phyloP scores from a whole-genome alignment of 2,329 filamentous ascomycete species.

The Neobulgaria alba region DNA sequence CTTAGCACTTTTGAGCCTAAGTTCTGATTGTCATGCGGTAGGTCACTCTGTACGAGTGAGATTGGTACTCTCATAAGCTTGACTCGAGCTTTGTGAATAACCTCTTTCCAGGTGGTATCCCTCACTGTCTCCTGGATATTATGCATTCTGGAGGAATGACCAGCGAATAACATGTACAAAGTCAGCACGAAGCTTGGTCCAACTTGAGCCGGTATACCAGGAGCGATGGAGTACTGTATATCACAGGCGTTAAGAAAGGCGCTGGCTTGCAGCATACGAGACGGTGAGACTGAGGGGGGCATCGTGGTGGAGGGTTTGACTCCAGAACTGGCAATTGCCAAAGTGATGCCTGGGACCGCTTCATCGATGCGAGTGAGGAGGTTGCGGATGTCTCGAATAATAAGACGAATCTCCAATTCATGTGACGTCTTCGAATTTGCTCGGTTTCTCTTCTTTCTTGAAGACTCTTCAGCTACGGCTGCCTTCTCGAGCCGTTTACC shows the following conservation, averaged over 20 bases:
- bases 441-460: constrained; percentile 34
- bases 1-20: neutral
- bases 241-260: constrained; percentile 84
- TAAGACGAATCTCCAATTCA: constrained; percentile 55
- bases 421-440: constrained; percentile 45
- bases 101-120: constrained; percentile 80
- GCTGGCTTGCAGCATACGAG: constrained; percentile 83
- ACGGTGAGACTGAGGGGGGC: constrained; percentile 78
- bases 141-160: constrained; percentile 52
- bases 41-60: constrained; percentile 2
- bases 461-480: constrained; percentile 52
- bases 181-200: constrained; percentile 81
- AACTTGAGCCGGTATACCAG: constrained; percentile 63
- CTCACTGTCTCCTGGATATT: constrained; percentile 19
- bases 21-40: neutral
- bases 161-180: constrained; percentile 89
- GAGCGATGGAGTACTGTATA: constrained; percentile 63
- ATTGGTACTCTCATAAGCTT: constrained; percentile 45
- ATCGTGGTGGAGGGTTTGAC: constrained; percentile 75
- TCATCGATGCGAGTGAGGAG: constrained; percentile 77
- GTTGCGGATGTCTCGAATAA: constrained; percentile 66
- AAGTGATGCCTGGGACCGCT: constrained; percentile 81
- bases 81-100: constrained; percentile 84
- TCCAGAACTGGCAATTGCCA: constrained; percentile 90
- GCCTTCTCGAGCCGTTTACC: constrained; percentile 66